phyloP scores from a whole-genome alignment of 805 yeast species.

The Kuraishia ogatae region DNA sequence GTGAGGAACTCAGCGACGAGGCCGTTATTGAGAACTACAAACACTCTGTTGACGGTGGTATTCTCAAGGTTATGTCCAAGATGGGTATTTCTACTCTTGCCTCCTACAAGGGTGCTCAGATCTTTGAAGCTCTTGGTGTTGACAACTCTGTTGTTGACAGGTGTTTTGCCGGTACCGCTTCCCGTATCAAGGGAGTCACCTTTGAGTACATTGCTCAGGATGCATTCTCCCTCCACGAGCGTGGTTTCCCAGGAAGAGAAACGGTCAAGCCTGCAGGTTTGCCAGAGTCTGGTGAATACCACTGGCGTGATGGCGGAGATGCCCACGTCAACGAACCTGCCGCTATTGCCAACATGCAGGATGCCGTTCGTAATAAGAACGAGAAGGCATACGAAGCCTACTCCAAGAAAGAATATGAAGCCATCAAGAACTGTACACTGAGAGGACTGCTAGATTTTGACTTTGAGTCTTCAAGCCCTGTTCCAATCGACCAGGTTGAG shows the following conservation, averaged over 20 bases:
- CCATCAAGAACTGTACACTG: constrained; percentile 85
- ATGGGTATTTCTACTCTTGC: constrained; percentile 99
- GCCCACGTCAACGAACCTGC: constrained; percentile 91
- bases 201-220: constrained; percentile 96
- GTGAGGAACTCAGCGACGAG: constrained; percentile 45
- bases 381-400: constrained; percentile 88
- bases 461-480: constrained; percentile 57
- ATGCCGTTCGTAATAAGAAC: constrained; percentile 96
- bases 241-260: constrained; percentile 78
- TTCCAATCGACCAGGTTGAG: constrained; percentile 96
- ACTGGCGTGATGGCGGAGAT: constrained; percentile 98
- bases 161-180: constrained; percentile 96
- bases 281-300: constrained; percentile 95
- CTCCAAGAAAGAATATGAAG: constrained; percentile 83
- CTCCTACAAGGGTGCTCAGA: constrained; percentile 98
- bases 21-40: constrained; percentile 70
- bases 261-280: constrained; percentile 64
- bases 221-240: constrained; percentile 87
- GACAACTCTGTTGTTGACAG: constrained; percentile 92
- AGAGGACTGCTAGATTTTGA: constrained; percentile 93
- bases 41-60: constrained; percentile 82
- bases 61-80: constrained; percentile 95
- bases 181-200: constrained; percentile 91
- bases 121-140: constrained; percentile 93
- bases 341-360: constrained; percentile 92